Conservation (phyloP, 2,329 filamentous ascomycete genomes). For the Dendrostoma leiphaemia region DNA sequence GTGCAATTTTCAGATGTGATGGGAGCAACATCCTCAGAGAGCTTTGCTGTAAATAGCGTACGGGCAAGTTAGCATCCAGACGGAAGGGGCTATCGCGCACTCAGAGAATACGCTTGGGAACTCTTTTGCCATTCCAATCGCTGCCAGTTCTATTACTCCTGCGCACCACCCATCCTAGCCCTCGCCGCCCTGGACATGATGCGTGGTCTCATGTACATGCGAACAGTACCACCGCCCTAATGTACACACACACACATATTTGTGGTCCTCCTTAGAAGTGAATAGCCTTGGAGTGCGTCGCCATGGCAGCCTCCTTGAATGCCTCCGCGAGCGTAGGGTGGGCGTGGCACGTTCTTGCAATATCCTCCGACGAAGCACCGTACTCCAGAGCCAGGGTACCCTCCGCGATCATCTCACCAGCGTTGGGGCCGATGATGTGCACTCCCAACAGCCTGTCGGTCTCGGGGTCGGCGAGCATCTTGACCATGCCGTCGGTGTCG, state of each 20-base stretch:
- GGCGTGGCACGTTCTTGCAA: conserved; percentile 91
- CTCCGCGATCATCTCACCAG: conserved; percentile 99
- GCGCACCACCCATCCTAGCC: conserved; percentile 2
- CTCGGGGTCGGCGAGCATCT: conserved; percentile 94
- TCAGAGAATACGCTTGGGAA: too few relatives aligned
- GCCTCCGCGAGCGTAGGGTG: conserved; percentile 95
- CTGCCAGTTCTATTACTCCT: conserved; percentile 16
- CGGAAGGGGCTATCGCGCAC: too few relatives aligned
- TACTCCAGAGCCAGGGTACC: conserved; percentile 94
- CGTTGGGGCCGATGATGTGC: conserved; percentile 94
- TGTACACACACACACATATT: too few relatives aligned
- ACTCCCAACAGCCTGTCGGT: conserved; percentile 93
- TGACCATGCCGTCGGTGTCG: conserved; percentile 92
- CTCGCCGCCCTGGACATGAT: conserved; percentile 2
- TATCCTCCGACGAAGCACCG: conserved; percentile 91
- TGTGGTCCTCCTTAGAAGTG: conserved; percentile 67
- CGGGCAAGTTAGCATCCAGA: not conserved
- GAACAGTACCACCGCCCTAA: conserved; percentile 2
- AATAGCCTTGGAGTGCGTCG: conserved; percentile 91
- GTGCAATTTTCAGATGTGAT: conserved; percentile 4
- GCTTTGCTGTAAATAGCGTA: too few relatives aligned
- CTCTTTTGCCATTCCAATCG: not conserved
- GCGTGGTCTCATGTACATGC: conserved; percentile 14
- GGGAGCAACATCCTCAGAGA: not conserved
- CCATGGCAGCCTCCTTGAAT: conserved; percentile 99